Conservation (phyloP, 495 filamentous ascomycete species). For the Hyaloscypha variabilis region DNA sequence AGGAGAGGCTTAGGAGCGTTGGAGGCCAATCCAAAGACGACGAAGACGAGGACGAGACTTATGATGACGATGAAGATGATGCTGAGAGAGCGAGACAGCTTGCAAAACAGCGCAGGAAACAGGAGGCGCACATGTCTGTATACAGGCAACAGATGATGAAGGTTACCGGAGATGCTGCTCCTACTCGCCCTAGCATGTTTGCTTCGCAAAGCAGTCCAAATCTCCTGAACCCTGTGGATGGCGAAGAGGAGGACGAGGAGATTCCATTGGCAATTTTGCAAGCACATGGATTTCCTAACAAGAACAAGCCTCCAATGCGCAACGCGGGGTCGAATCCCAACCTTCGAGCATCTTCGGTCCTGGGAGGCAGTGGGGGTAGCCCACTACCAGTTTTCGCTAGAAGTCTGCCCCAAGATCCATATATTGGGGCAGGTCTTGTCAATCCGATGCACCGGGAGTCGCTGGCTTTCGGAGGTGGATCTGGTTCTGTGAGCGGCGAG, state of each 20-base stretch:
- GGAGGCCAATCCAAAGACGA: slow-evolving; percentile 44
- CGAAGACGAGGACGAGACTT: slow-evolving; percentile 54
- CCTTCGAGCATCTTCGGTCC: slow-evolving; percentile 45
- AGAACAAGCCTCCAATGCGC: slow-evolving; percentile 75
- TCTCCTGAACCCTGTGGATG: slow-evolving; percentile 38
- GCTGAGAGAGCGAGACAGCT: slow-evolving; percentile 71
- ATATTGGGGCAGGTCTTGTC: slow-evolving; percentile 80
- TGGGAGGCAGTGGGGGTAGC: slow-evolving; percentile 41
- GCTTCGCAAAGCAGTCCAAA: slow-evolving; percentile 61
- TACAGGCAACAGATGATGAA: slow-evolving; percentile 98
- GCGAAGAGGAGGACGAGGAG: slow-evolving; percentile 80
- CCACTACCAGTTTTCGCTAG: slow-evolving; percentile 83
- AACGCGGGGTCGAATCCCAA: slow-evolving; percentile 68
- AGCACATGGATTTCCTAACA: slow-evolving; percentile 90
- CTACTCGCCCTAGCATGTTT: slow-evolving; percentile 30
- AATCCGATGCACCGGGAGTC: slow-evolving; percentile 76
- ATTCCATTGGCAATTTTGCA: slow-evolving; percentile 86
- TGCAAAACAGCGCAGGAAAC: slow-evolving; percentile 79
- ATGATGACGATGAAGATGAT: slow-evolving; percentile 85
- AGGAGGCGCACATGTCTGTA: slow-evolving; percentile 87
- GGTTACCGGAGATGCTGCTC: slow-evolving; percentile 70
- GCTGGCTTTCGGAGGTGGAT: slow-evolving; percentile 64
- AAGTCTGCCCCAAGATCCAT: slow-evolving; percentile 86
- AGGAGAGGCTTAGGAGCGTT: slow-evolving; percentile 63
- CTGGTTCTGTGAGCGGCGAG: slow-evolving; percentile 45